Conservation (phyloP, 306 rosid genomes). For the Lablab purpureus region DNA sequence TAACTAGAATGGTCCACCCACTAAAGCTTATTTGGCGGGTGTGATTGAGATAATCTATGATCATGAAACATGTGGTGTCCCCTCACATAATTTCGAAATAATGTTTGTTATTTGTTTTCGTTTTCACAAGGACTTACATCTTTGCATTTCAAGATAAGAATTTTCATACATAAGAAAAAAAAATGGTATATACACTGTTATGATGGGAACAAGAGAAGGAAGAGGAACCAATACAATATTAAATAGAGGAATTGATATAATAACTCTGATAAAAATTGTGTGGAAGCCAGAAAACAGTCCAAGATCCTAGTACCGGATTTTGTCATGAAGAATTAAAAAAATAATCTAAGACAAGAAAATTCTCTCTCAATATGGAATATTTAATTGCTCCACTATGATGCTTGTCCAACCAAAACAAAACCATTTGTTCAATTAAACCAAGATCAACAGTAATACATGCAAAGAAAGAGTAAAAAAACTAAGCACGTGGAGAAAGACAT, state of each 20-base stretch:
- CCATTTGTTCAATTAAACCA: conserved; percentile 26
- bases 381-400: conserved; percentile 35
- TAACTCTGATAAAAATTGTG: conserved; percentile 33
- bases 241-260: conserved; percentile 23
- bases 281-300: conserved; percentile 33
- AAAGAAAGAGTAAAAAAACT: background rate
- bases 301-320: conserved; percentile 46
- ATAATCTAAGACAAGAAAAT: conserved; percentile 22
- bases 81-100: conserved; percentile 40
- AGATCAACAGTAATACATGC: background rate
- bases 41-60: conserved; percentile 33
- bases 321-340: conserved; percentile 46
- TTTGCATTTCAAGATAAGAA: conserved; percentile 43
- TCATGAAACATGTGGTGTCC: conserved; percentile 44
- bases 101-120: background rate
- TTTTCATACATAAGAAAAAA: background rate
- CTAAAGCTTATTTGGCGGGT: conserved; percentile 47
- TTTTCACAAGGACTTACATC: background rate
- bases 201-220: conserved; percentile 40
- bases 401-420: conserved; percentile 34
- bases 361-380: conserved; percentile 34
- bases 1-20: conserved; percentile 58
- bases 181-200: conserved; percentile 14
- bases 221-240: conserved; percentile 23
- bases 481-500: background rate